Evolutionary conservation across 768 basidiomycete genomes (phyloP).

Genomic region (Tulasnella sp.): DNA sequence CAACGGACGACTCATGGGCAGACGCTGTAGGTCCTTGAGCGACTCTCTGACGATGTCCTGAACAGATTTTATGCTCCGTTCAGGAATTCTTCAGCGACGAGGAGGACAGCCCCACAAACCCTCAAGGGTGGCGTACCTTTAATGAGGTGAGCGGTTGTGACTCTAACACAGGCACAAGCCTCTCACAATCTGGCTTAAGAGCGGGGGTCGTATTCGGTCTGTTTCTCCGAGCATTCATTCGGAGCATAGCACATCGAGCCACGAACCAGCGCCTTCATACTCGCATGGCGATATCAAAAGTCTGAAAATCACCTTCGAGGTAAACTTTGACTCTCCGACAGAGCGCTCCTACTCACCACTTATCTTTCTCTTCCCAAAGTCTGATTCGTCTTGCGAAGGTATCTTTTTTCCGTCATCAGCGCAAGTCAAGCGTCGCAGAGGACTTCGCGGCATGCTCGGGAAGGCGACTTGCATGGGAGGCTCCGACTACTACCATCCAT

Average conservation of each 20-base stretch:
- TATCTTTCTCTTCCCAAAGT: not conserved
- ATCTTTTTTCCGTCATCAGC: not conserved
- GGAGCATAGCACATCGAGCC: not conserved
- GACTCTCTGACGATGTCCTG: not conserved
- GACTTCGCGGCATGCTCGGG: not conserved
- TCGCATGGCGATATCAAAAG: not conserved
- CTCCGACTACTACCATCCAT: not conserved
- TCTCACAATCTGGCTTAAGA: not conserved
- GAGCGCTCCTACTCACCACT: not conserved
- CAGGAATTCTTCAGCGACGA: constrained; percentile 8
- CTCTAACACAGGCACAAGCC: not conserved
- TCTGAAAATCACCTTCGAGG: not conserved
- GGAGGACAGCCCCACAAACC: not conserved
- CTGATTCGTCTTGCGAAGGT: not conserved
- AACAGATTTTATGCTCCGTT: not conserved
- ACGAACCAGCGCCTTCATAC: not conserved
- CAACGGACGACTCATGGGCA: not conserved
- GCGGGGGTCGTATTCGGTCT: not conserved
- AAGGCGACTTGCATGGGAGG: not conserved
- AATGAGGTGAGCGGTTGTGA: not conserved
- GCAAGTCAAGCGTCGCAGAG: not conserved
- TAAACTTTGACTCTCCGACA: not conserved
- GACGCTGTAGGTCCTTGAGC: not conserved
- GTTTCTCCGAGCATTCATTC: not conserved
- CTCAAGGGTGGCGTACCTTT: not conserved